Base-by-base conservation (phyloP, 371 early-diverging fungal genomes). In the Mucor indicus region DNA sequence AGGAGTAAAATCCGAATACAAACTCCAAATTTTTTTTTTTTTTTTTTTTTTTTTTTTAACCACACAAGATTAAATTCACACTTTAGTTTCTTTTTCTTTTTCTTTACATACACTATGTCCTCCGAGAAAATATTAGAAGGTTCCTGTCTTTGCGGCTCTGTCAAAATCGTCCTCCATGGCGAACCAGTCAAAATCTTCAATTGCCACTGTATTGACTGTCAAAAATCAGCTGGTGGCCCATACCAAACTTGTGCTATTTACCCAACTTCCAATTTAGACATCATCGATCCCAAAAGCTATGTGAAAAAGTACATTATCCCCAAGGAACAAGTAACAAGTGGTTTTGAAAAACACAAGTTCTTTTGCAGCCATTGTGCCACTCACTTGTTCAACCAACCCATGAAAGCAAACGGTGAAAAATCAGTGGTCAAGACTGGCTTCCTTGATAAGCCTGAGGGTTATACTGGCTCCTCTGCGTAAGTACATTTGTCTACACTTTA, bases 331-430 rank as follows among this genome's bases (percentile, higher is more conserved):
- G 42, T 43, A 12, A 39, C 40, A 12, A 58, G 59, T 31, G 63
- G 63, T 12, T n/a, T 39, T 48, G 59, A 58, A 33, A 63, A 63
- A 25, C 55, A 58, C 46, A 63, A 58, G 12, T 63, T 40, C 37
- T 63, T 63, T 24, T 63, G 63, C 23, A 50, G 48, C 37, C 46
- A 39, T 24, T 63, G 63, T 36, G 55, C 59, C 15, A 50, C 59
- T 16, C 43, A 50, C 24, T 41, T 63, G 3, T 63, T 47, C 41
- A 63, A 48, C 24, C 44, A 50, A 23, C 59, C 63, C 6, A 63
- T 63, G 63, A 63, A 55, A 23, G 46, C 54, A 22, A 38, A 63
- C 23, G 63, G 59, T 21, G 46, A 54, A 46, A 54, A 44, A 45
- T 32, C 48, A 1, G 55, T 63, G 3, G 43, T 63, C 40, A 63